A percentile compares a stretch with the other conserved stretches of the same genome.
Evolutionary conservation across 805 yeast species (phyloP).

Genomic region (Metschnikowia shivogae): DNA sequence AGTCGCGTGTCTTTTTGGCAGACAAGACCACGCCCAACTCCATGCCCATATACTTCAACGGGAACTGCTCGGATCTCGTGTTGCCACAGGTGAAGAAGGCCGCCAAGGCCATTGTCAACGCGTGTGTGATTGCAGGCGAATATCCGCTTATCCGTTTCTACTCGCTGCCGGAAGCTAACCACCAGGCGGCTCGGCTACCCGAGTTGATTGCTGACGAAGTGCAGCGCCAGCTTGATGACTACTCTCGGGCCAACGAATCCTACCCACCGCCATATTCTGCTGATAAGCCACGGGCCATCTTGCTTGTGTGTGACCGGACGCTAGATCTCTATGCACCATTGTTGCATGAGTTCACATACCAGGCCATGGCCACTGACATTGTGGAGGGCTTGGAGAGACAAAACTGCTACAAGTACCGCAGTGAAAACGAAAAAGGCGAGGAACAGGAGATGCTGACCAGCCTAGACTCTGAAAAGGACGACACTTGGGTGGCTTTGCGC

Average conservation of each 20-base stretch:
- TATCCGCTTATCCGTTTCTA: constrained; percentile 82
- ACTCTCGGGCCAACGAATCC: constrained; percentile 63
- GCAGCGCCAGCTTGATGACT: constrained; percentile 67
- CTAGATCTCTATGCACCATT: constrained; percentile 80
- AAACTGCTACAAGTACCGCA: constrained; percentile 47
- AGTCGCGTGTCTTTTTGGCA: constrained; percentile 68
- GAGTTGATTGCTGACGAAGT: constrained; percentile 68
- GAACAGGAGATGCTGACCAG: constrained; percentile 27
- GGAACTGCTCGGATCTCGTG: constrained; percentile 57
- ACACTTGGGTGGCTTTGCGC: constrained; percentile 66
- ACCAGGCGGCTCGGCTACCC: constrained; percentile 58
- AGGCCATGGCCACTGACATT: constrained; percentile 86
- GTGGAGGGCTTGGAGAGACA: constrained; percentile 40
- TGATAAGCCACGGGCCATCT: constrained; percentile 62
- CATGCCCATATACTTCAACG: constrained; percentile 69
- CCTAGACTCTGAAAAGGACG: constrained; percentile 60
- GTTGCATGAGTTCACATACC: constrained; percentile 85
- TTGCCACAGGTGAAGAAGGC: constrained; percentile 53
- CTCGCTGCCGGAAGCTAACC: constrained; percentile 45
- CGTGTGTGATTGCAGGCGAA: constrained; percentile 80
- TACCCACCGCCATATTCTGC: constrained; percentile 53
- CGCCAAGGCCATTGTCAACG: constrained; percentile 61
- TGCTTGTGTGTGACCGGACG: constrained; percentile 78
- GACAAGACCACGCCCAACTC: constrained; percentile 49
- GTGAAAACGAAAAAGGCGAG: constrained; percentile 51